Evolutionary conservation across 2,329 filamentous ascomycete genomes (phyloP).

Genomic region (Colletotrichum caudatum): DNA sequence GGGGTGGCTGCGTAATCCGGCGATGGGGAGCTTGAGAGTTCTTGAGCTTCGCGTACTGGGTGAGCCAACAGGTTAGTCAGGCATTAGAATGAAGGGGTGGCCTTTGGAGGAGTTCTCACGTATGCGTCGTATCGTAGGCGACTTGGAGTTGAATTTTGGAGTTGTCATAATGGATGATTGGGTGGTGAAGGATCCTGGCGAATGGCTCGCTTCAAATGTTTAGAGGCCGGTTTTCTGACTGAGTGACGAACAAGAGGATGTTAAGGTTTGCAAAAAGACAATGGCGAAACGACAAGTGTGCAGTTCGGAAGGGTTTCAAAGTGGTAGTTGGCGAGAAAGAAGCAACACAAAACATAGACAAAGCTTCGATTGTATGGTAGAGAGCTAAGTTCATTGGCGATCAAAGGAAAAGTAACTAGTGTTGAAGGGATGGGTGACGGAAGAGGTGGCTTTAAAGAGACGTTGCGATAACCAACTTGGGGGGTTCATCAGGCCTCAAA

Average conservation of each 20-base stretch:
- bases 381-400: background rate
- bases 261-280: too few relatives aligned
- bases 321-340: background rate
- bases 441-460: constrained; percentile 11
- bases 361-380: background rate
- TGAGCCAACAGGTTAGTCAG: background rate
- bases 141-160: constrained; percentile 76
- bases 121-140: constrained; percentile 87
- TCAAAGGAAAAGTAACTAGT: background rate
- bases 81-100: constrained; percentile 10
- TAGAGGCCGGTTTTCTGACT: background rate
- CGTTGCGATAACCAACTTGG: constrained; percentile 9
- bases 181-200: background rate
- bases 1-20: constrained; percentile 88
- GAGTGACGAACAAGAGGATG: background rate
- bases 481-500: constrained; percentile 17
- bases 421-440: constrained; percentile 4
- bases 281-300: background rate
- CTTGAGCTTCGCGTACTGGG: constrained; percentile 87
- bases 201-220: background rate
- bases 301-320: background rate
- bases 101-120: constrained; percentile 59
- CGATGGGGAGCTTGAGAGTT: constrained; percentile 83
- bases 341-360: background rate
- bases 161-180: constrained; percentile 53